A percentile compares a stretch with the other conserved stretches of the same genome.
Evolutionary conservation across 2,329 filamentous ascomycete genomes (phyloP).

Genomic region (Arthrobotrys entomopaga): DNA sequence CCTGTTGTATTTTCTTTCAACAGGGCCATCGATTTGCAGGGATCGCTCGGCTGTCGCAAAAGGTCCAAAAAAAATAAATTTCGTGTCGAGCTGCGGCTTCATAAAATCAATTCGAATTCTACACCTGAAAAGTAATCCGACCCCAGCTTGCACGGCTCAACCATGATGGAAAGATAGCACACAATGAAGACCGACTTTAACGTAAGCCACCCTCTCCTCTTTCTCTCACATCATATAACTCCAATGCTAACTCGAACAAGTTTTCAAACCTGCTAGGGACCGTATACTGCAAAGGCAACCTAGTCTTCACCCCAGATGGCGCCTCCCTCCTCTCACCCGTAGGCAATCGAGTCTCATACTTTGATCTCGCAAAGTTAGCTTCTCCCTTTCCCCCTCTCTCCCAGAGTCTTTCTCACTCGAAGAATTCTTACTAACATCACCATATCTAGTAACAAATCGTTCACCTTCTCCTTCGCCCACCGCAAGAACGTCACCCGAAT

Average conservation of each 20-base stretch:
- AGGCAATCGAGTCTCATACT: conserved; percentile 93
- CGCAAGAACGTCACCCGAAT: conserved; percentile 91
- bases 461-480: conserved; percentile 88
- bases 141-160: conserved; percentile 21
- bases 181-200: conserved; percentile 99
- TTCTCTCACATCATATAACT: background rate
- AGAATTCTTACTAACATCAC: conserved; percentile 54
- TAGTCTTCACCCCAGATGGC: conserved; percentile 95
- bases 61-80: conserved; percentile 41
- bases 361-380: conserved; percentile 90
- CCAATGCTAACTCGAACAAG: conserved; percentile 64
- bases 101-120: background rate
- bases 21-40: conserved; percentile 12
- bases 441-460: conserved; percentile 81
- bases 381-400: too few relatives aligned
- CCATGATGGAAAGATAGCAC: conserved; percentile 57
- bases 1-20: too few relatives aligned
- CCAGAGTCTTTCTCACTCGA: background rate
- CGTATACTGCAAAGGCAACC: conserved; percentile 97
- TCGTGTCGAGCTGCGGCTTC: conserved; percentile 32
- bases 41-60: conserved; percentile 46
- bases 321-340: conserved; percentile 95
- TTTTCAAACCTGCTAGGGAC: conserved; percentile 98
- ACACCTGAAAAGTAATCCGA: conserved; percentile 19
- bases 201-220: conserved; percentile 66